Evolutionary conservation across 1,139 yeast genomes (phyloP).

Genomic region (Nakaseomyces delphensis): DNA sequence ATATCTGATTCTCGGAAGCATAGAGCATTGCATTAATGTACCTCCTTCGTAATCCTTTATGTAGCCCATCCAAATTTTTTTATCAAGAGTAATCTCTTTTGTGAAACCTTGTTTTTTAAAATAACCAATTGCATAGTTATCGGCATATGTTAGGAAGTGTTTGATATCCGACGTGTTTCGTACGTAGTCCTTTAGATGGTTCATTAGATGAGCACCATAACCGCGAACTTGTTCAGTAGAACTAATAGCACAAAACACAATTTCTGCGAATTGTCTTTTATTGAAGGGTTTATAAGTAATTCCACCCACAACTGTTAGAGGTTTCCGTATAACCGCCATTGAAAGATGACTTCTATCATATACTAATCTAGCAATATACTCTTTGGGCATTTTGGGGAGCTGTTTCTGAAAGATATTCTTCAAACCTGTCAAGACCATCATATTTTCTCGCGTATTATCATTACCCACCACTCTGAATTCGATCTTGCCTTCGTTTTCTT

Average conservation of each 20-base stretch:
- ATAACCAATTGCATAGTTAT: conserved; percentile 96
- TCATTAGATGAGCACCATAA: conserved; percentile 97
- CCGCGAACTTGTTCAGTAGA: conserved; percentile 97
- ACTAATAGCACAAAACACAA: conserved; percentile 95
- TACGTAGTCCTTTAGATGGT: conserved; percentile 92
- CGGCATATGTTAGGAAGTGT: conserved; percentile 92
- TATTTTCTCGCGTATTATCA: conserved; percentile 76
- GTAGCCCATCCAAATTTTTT: conserved; percentile 93
- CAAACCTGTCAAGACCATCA: conserved; percentile 88
- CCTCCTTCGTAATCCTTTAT: conserved; percentile 99
- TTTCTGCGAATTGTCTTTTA: conserved; percentile 86
- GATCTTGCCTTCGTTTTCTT: conserved; percentile 82
- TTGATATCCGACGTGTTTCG: conserved; percentile 78
- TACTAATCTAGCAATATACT: conserved; percentile 87
- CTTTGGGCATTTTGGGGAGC: conserved; percentile 96
- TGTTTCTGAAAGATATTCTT: conserved; percentile 96
- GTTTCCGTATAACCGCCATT: conserved; percentile 90
- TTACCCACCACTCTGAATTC: conserved; percentile 94
- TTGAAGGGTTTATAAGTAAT: conserved; percentile 93
- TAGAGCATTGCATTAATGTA: conserved; percentile 92
- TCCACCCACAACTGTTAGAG: conserved; percentile 94
- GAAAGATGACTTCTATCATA: conserved; percentile 91
- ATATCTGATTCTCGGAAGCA: conserved; percentile 82
- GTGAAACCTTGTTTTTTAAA: conserved; percentile 97
- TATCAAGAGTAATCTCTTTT: conserved; percentile 81